Percentiles rank a stretch among this genome's conserved stretches.
Conservation (phyloP, 225 moss, liverwort and hornwort genomes). For the Straminergon stramineum region DNA sequence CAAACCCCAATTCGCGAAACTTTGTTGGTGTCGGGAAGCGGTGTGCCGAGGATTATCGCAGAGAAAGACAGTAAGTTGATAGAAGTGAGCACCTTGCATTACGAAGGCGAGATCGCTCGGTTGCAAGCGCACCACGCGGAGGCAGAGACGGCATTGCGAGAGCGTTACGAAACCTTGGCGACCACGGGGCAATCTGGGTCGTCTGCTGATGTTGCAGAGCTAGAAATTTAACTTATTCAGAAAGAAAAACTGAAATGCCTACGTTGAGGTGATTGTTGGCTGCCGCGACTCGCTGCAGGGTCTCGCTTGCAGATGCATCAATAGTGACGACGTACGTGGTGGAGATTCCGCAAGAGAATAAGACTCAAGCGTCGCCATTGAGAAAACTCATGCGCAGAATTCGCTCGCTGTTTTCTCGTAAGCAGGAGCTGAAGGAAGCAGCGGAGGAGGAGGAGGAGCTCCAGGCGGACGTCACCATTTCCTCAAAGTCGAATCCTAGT, state of each 20-base stretch:
- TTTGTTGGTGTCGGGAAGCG: conserved; percentile 18
- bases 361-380: background rate
- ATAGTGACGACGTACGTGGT: background rate
- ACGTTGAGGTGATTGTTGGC: background rate
- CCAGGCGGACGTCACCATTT: background rate
- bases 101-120: background rate
- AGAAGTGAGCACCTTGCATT: background rate
- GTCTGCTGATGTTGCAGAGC: background rate
- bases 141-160: conserved; percentile 5
- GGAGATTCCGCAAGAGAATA: background rate
- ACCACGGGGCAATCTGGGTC: background rate
- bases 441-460: background rate
- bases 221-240: background rate
- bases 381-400: background rate
- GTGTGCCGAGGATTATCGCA: conserved; percentile 13
- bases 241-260: background rate
- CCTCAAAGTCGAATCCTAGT: background rate
- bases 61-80: conserved; percentile 3
- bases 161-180: background rate
- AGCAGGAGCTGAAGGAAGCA: background rate
- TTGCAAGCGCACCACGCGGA: background rate
- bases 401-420: background rate
- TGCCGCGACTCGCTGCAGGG: conserved; percentile 2
- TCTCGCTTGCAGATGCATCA: background rate
- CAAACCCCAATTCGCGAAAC: background rate